phyloP scores from a whole-genome alignment of 129 eudicot genomes.

The Logfia minima region DNA sequence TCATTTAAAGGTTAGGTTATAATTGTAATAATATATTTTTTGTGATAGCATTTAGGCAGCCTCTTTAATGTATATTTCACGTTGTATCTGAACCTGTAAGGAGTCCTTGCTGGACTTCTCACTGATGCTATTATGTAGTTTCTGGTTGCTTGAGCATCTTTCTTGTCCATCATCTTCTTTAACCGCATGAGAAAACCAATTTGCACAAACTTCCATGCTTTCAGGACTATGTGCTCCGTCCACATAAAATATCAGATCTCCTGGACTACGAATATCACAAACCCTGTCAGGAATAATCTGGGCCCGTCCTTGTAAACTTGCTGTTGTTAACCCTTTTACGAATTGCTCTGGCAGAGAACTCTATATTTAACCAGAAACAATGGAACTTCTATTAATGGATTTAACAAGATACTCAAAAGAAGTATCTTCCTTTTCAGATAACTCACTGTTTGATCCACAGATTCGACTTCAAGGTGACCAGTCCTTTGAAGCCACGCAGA shows the following conservation, averaged over 20 bases:
- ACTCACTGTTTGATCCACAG: constrained; percentile 56
- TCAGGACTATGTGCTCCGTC: constrained; percentile 99
- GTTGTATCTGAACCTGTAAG: constrained; percentile 55
- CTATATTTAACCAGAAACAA: constrained; percentile 39
- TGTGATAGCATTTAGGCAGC: neutral
- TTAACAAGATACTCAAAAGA: neutral
- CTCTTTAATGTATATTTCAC: neutral
- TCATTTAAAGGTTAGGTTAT: neutral
- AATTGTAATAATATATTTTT: neutral
- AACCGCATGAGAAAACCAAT: constrained; percentile 72
- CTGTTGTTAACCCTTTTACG: constrained; percentile 70
- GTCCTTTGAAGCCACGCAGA: constrained; percentile 79
- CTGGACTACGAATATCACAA: constrained; percentile 50
- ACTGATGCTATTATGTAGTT: neutral
- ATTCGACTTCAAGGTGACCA: constrained; percentile 54
- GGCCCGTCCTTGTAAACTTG: constrained; percentile 85
- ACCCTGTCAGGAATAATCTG: constrained; percentile 68
- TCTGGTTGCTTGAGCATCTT: constrained; percentile 23
- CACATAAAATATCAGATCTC: constrained; percentile 72
- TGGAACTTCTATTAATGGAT: constrained; percentile 7
- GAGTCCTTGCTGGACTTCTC: constrained; percentile 41
- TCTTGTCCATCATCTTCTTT: constrained; percentile 45
- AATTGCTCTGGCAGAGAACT: constrained; percentile 74
- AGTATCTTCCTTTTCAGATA: constrained; percentile 2
- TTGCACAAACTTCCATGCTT: constrained; percentile 94